Evolutionary conservation across 106 monocot species (phyloP).

Genomic region (Acorus gramineus): DNA sequence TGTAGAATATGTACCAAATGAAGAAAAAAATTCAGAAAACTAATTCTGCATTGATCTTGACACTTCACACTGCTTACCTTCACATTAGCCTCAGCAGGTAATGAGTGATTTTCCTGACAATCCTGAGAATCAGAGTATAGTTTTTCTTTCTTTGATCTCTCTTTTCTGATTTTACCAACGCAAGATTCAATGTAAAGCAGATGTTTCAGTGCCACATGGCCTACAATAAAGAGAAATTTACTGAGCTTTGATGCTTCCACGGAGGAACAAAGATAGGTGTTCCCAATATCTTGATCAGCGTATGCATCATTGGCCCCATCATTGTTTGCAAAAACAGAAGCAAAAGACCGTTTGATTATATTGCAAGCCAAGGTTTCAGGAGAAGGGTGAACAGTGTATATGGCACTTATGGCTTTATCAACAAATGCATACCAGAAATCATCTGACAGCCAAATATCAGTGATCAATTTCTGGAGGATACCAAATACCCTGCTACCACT

Average conservation of each 20-base stretch:
- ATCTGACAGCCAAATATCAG: constrained; percentile 60
- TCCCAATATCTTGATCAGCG: constrained; percentile 5
- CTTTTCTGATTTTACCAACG: constrained; percentile 56
- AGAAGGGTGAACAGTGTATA: constrained; percentile 70
- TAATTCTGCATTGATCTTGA: neutral
- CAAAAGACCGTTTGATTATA: constrained; percentile 43
- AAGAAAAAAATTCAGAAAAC: neutral
- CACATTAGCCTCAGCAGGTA: constrained; percentile 10
- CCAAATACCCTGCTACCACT: constrained; percentile 48
- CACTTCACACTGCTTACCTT: constrained; percentile 27
- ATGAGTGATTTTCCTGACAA: constrained; percentile 5
- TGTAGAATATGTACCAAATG: neutral
- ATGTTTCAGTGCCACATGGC: constrained; percentile 84
- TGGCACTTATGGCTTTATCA: constrained; percentile 78
- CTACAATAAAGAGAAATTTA: constrained; percentile 71
- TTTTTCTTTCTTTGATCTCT: constrained; percentile 62
- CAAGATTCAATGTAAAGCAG: constrained; percentile 82
- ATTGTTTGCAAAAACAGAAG: constrained; percentile 36
- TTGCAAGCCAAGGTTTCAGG: constrained; percentile 80
- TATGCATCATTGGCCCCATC: constrained; percentile 10
- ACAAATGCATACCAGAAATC: constrained; percentile 83
- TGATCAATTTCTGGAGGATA: constrained; percentile 50
- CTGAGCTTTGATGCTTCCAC: constrained; percentile 48
- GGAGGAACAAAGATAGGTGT: constrained; percentile 9
- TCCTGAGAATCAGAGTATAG: constrained; percentile 21